Evolutionary conservation across 2,329 filamentous ascomycete genomes (phyloP).

Genomic region (Aspergillus luchuensis): DNA sequence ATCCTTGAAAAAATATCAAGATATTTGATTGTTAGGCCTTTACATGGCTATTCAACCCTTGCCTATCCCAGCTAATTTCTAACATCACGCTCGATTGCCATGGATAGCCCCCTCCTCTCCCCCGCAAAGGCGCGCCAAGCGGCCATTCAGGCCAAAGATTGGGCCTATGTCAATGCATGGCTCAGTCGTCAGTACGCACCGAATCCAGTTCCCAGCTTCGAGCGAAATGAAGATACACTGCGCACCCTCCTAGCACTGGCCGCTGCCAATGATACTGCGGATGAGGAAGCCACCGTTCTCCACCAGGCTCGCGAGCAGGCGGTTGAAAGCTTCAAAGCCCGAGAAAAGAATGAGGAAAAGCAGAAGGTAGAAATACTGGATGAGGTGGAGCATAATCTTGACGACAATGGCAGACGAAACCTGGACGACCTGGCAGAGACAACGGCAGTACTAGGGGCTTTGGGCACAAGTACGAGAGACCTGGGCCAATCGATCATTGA

Average conservation of each 20-base stretch:
- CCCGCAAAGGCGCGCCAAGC: conserved; percentile 70
- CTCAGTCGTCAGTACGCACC: conserved; percentile 69
- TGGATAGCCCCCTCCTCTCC: conserved; percentile 55
- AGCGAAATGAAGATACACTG: conserved; percentile 83
- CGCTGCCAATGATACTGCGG: conserved; percentile 71
- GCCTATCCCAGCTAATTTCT: conserved; percentile 11
- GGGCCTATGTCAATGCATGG: conserved; percentile 86
- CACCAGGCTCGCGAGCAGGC: conserved; percentile 43
- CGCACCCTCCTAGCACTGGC: conserved; percentile 73
- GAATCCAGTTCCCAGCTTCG: conserved; percentile 69
- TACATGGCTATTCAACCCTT: background rate
- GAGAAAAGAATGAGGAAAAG: conserved; percentile 31
- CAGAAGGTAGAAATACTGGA: conserved; percentile 51
- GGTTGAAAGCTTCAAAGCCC: conserved; percentile 33
- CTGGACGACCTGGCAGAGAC: conserved; percentile 61
- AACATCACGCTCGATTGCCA: conserved; percentile 6
- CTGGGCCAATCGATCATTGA: conserved; percentile 58
- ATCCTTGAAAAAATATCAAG: too few species aligned
- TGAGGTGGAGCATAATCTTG: conserved; percentile 58
- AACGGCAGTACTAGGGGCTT: conserved; percentile 54
- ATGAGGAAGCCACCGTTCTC: conserved; percentile 41
- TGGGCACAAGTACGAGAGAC: conserved; percentile 51
- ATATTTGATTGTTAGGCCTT: background rate
- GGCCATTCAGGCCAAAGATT: conserved; percentile 83
- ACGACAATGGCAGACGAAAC: conserved; percentile 54